Base-by-base conservation (phyloP, 306 rosid species). In the Glycine tomentella region DNA sequence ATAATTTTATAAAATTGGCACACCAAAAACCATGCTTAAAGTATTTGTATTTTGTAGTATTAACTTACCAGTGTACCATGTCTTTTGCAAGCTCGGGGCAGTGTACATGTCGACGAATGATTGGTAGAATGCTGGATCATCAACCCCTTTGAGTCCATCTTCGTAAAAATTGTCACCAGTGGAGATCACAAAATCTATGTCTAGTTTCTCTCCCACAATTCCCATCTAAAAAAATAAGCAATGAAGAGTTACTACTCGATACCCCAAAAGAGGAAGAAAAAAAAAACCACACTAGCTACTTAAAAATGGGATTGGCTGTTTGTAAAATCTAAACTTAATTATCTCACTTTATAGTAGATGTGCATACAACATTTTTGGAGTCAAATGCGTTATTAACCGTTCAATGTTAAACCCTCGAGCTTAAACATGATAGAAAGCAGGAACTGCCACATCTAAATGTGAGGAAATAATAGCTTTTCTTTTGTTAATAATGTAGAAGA, bases 111-210 rank as follows among this genome's bases (percentile, higher is more conserved):
- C 78, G 50, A 86, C 75, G 57, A 91, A 92, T 11, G 98, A 94
- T 5, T 87, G 89, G 3, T 82, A 80, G 77, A 92, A 95, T 66
- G 93, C 92, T 3, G 90, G 77, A 81, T 95, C 97, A 17, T 86
- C 53, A 57, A 77, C 92, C 58, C 85, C 89, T 58, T 42, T 70
- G 20, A 95, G 68, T 1, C 97, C 97, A 72, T 88, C 72, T 2
- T 95, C 93, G 34, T 92, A 93, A 77, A 93, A 90, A 34, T 94
- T 92, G 80, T 92, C 98, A 0, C 97, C 97, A 0, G 97, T 87
- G 7, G 90, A 89, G 42, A 91, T 88, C 51, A 92, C 90, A 63
- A 94, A 92, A 25, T 89, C 97, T 51, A 89, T 83, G 57, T 94
- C 84, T 65, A 90, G 20, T 74, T 83, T 83, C 75, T 83, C 86